Percentiles rank a stretch among this genome's conserved stretches.
Conservation (phyloP, 495 filamentous ascomycete genomes). For the Massariosphaeria phaeospora region DNA sequence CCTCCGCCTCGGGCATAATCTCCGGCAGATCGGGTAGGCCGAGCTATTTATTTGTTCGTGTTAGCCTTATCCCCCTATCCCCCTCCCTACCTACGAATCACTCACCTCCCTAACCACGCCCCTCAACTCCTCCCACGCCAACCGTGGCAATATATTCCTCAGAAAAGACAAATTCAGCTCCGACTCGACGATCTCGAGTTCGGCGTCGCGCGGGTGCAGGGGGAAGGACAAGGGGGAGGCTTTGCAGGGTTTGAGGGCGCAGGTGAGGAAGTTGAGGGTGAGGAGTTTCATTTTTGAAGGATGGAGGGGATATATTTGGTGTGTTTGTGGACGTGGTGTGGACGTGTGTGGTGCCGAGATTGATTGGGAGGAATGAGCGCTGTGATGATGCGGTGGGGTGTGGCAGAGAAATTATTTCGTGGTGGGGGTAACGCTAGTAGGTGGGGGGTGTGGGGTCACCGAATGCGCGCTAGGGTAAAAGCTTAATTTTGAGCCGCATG, state of each 20-base stretch:
- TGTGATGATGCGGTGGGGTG: neutral
- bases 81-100: neutral
- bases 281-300: slow-evolving; percentile 74
- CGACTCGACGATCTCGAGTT: slow-evolving; percentile 74
- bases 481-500: too few species aligned
- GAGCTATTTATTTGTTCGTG: neutral
- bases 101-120: slow-evolving; percentile 73
- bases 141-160: slow-evolving; percentile 72
- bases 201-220: slow-evolving; percentile 83
- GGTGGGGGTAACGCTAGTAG: neutral
- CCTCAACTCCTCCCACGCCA: slow-evolving; percentile 80
- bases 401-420: neutral
- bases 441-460: too few species aligned
- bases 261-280: slow-evolving; percentile 94
- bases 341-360: too few species aligned
- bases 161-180: slow-evolving; percentile 75
- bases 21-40: slow-evolving; percentile 67
- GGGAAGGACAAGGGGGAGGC: slow-evolving; percentile 70
- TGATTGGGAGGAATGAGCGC: too few species aligned
- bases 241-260: slow-evolving; percentile 92
- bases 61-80: neutral
- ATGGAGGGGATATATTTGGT: neutral
- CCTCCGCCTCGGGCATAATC: slow-evolving; percentile 47
- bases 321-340: neutral
- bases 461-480: too few species aligned